phyloP scores from a whole-genome alignment of 176 grass and related monocot species.

The Musa troglodytarum region DNA sequence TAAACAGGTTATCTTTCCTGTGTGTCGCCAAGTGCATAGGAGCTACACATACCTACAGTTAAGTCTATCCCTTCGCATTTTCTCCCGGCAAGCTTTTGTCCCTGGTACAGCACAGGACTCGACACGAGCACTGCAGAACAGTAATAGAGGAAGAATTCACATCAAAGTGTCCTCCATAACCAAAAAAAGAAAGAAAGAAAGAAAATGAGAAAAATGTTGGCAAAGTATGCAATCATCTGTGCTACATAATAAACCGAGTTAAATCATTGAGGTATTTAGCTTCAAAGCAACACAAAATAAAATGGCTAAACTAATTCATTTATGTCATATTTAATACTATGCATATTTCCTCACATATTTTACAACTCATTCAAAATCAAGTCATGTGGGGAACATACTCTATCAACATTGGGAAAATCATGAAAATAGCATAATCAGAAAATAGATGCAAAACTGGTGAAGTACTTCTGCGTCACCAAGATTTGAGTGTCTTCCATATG shows the following conservation, averaged over 20 bases:
- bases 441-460: background rate
- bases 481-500: too few relatives aligned
- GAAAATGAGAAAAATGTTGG: background rate
- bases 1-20: background rate
- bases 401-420: background rate
- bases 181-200: background rate
- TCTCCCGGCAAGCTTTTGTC: conserved; percentile 91
- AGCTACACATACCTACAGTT: conserved; percentile 54
- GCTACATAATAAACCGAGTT: too few relatives aligned
- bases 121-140: conserved; percentile 42
- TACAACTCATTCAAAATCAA: background rate
- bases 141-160: background rate
- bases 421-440: background rate
- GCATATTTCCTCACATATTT: background rate
- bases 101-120: conserved; percentile 70
- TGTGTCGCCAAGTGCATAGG: too few relatives aligned
- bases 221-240: background rate
- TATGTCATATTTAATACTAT: background rate
- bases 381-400: background rate
- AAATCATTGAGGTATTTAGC: too few relatives aligned
- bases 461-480: background rate
- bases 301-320: background rate
- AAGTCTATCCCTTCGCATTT: conserved; percentile 78
- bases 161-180: background rate
- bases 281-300: background rate